These are phyloP conservation scores for Colletotrichum gigasporum DNA, from an alignment of 2,329 filamentous ascomycete genomes.

Conservation along the genomic window DNA sequence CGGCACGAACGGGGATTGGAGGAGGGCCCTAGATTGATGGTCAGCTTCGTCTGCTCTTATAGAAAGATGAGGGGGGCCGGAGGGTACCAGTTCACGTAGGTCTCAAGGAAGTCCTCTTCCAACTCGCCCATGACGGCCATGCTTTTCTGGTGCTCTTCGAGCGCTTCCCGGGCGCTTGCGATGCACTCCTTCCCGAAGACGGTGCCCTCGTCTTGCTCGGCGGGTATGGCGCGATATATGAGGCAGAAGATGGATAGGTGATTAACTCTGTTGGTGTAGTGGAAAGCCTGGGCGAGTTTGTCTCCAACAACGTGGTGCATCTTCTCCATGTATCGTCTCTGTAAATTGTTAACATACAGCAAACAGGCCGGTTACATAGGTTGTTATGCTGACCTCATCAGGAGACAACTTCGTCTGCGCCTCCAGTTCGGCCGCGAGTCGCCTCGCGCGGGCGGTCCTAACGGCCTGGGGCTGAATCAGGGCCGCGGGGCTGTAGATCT, in stretches of 20 bases:
- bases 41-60: background rate
- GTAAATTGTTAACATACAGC: background rate
- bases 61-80: background rate
- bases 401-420: background rate
- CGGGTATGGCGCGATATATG: constrained; percentile 37
- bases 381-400: background rate
- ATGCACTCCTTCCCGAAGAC: constrained; percentile 37
- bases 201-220: constrained; percentile 24
- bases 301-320: constrained; percentile 19
- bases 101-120: constrained; percentile 9
- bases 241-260: constrained; percentile 37
- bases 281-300: constrained; percentile 28
- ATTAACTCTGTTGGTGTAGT: constrained; percentile 32
- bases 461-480: constrained; percentile 33
- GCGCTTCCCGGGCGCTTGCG: constrained; percentile 32
- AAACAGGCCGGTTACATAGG: too few species aligned
- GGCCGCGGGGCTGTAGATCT: constrained; percentile 39
- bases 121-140: constrained; percentile 17
- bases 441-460: constrained; percentile 30
- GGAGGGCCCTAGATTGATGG: constrained; percentile 22
- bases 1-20: constrained; percentile 36
- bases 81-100: constrained; percentile 31
- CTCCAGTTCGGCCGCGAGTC: background rate
- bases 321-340: constrained; percentile 4
- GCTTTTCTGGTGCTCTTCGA: constrained; percentile 33